Percentiles rank a stretch among this genome's conserved stretches.
phyloP scores from a whole-genome alignment of 2,329 filamentous ascomycete species.

The Westerdykella aurantiaca region DNA sequence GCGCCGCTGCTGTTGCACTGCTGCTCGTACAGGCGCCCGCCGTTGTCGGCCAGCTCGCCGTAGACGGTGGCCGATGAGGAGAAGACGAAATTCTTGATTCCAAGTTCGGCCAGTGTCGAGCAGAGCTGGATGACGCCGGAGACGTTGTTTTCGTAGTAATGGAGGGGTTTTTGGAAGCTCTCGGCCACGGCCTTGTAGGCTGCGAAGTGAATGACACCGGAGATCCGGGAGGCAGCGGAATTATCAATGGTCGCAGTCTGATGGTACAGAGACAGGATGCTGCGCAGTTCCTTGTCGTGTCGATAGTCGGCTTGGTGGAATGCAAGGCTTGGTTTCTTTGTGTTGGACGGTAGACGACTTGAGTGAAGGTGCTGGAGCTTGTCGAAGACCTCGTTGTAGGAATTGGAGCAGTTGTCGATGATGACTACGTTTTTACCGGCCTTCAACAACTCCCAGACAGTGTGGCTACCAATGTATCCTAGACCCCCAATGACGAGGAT shows the following conservation, averaged over 20 bases:
- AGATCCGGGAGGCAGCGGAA: constrained; percentile 32
- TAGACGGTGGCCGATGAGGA: constrained; percentile 61
- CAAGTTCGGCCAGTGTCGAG: constrained; percentile 47
- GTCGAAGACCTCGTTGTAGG: constrained; percentile 21
- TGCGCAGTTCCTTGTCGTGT: constrained; percentile 35
- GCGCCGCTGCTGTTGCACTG: constrained; percentile 31
- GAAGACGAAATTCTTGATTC: constrained; percentile 59
- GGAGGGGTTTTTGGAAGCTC: constrained; percentile 52
- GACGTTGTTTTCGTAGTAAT: constrained; percentile 61
- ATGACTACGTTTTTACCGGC: constrained; percentile 46
- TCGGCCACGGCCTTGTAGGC: constrained; percentile 59
- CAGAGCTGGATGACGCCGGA: constrained; percentile 54
- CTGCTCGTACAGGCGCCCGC: constrained; percentile 47
- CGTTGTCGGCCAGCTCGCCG: constrained; percentile 35
- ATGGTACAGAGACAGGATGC: constrained; percentile 21
- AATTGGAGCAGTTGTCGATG: constrained; percentile 39
- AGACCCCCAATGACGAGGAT: constrained; percentile 37
- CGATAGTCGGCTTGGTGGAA: constrained; percentile 44
- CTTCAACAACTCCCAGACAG: constrained; percentile 46
- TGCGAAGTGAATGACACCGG: constrained; percentile 60
- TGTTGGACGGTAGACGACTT: too few species aligned
- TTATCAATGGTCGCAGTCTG: constrained; percentile 10
- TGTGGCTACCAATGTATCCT: constrained; percentile 51
- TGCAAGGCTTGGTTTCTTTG: constrained; percentile 34
- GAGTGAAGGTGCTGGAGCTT: constrained; percentile 26